Conservation (phyloP, 2,329 filamentous ascomycete species). For the Neonectria hederae region DNA sequence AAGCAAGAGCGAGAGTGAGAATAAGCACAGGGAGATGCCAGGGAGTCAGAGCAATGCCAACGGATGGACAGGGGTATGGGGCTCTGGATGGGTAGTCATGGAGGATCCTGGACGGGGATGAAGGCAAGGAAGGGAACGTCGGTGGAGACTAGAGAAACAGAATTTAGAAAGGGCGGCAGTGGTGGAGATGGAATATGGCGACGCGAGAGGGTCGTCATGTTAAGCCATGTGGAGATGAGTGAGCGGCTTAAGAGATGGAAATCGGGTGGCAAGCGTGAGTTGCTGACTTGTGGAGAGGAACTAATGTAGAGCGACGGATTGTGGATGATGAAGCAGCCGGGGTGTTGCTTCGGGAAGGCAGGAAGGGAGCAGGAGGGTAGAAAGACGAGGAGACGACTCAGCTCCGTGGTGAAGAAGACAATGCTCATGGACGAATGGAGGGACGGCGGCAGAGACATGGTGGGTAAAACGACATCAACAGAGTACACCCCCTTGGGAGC, state of each 20-base stretch:
- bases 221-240: constrained; percentile 31
- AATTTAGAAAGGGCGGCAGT: neutral
- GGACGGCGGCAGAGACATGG: constrained; percentile 38
- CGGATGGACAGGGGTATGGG: constrained; percentile 21
- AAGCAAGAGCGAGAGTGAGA: neutral
- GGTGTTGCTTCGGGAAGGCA: constrained; percentile 24
- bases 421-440: constrained; percentile 32
- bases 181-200: neutral
- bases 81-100: constrained; percentile 17
- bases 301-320: constrained; percentile 30
- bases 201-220: constrained; percentile 7
- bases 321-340: constrained; percentile 34
- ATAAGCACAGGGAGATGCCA: neutral
- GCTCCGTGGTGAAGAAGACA: constrained; percentile 19
- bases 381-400: constrained; percentile 13
- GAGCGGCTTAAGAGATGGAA: constrained; percentile 24
- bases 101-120: constrained; percentile 5
- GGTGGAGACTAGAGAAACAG: neutral
- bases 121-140: neutral
- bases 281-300: constrained; percentile 32
- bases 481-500: constrained; percentile 24
- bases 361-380: constrained; percentile 18
- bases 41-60: constrained; percentile 19
- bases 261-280: constrained; percentile 31
- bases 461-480: constrained; percentile 42